Evolutionary conservation across 768 basidiomycete genomes (phyloP), one percentile per base, ranked within the genome.

Genomic region (Peribolospora baueri): DNA sequence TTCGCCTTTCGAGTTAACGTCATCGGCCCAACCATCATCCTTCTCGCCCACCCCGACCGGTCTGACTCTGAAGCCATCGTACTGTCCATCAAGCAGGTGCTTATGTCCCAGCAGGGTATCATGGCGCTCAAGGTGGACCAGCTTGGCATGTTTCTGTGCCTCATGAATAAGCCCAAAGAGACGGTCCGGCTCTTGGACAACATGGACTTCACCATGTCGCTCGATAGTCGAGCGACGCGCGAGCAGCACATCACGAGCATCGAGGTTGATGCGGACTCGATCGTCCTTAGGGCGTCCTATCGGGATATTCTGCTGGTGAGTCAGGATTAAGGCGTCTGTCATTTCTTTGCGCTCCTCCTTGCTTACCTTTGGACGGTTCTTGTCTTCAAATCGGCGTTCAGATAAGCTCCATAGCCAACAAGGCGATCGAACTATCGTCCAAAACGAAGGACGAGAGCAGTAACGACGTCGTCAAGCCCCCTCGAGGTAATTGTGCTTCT

Each of bases 201-300:
- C 57, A 72, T 93, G 52, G 85, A 93, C 65, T 63, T 91, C 50
- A 83, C 86, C 0, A 72, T 91, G 48, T 81, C 88, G 7, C 69
- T 93, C 56, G 90, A 97, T 67, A 84, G 74, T 58, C 79, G 84
- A n/a, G 60, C 59, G 38, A 25, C 25, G 1, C 25, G 25, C 25
- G 60, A 65, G n/a, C 74, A 82, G 41, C 25, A 47, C 5, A 77
- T 81, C 59, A 81, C 81, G 7, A 85, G 73, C 62, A 80, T 95
- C 56, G 88, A 93, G 64, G 65, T 88, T n/a, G 71, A 74, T 13
- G 70, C 78, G 37, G 81, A 84, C 57, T 82, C 88, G 2, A 75
- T 98, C 60, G 75, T 95, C 54, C 81, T 98, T 66, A 76, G 93
- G 37, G 86, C 86, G n/a, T 95, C 91, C 0, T 87, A 88, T 63